Conservation (phyloP, 257 asterid genomes). For the Forsythia viridissima region DNA sequence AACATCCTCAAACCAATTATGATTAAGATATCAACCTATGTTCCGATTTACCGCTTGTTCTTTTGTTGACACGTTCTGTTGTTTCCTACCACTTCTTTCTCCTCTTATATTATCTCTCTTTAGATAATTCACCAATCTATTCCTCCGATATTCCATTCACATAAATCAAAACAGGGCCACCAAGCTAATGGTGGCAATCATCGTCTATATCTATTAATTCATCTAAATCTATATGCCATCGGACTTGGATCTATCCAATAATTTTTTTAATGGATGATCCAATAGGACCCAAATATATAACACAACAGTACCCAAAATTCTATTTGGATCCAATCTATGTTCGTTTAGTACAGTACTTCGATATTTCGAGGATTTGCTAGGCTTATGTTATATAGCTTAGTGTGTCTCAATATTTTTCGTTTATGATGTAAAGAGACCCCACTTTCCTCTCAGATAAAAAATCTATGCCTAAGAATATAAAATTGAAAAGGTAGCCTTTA, state of each 20-base stretch:
- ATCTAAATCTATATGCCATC: neutral
- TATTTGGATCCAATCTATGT: neutral
- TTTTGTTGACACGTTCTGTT: neutral
- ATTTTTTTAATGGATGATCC: neutral
- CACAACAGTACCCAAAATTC: neutral
- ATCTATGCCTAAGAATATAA: neutral
- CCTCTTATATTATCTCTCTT: neutral
- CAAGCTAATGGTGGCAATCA: neutral
- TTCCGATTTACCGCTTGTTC: neutral
- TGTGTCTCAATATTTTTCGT: neutral
- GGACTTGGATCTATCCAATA: neutral
- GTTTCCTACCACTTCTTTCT: neutral
- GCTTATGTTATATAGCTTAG: neutral
- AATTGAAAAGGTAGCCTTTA: neutral
- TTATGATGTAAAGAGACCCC: neutral
- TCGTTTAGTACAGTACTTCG: neutral
- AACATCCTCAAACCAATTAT: neutral
- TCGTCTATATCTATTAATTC: neutral
- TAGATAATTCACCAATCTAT: conserved; percentile 1
- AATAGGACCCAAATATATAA: neutral
- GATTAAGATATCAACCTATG: neutral
- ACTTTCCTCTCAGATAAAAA: neutral
- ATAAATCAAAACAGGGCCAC: neutral
- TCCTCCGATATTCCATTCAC: neutral
- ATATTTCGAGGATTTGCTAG: neutral